Conservation (phyloP, 352 stramenopile species). For the Globisporangium irregulare region DNA sequence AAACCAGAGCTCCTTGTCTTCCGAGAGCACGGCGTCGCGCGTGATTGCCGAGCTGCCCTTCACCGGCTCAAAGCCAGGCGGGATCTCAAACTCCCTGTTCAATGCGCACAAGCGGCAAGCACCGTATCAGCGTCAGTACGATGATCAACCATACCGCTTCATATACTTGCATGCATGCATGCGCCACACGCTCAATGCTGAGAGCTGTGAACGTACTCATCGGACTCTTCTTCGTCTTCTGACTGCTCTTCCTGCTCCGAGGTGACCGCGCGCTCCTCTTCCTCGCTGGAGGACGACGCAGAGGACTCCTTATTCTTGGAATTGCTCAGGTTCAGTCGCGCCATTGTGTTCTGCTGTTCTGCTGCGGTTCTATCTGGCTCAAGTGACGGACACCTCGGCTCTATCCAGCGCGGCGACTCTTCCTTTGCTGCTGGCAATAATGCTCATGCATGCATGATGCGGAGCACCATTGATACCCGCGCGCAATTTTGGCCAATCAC, state of each 20-base stretch:
- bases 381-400: background rate
- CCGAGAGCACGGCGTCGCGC: constrained; percentile 53
- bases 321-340: constrained; percentile 62
- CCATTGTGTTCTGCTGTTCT: constrained; percentile 27
- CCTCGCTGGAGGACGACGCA: constrained; percentile 34
- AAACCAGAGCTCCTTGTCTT: constrained; percentile 86
- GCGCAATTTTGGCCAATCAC: constrained; percentile 11
- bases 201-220: constrained; percentile 34
- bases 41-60: constrained; percentile 56
- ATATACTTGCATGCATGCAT: background rate
- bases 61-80: constrained; percentile 62
- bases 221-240: constrained; percentile 48
- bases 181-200: background rate
- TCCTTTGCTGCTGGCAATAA: constrained; percentile 2
- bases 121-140: background rate
- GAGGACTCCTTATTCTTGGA: constrained; percentile 36
- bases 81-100: constrained; percentile 78
- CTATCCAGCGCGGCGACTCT: constrained; percentile 6
- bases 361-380: background rate
- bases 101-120: constrained; percentile 3
- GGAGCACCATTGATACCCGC: constrained; percentile 16
- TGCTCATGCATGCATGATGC: background rate
- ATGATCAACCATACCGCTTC: background rate
- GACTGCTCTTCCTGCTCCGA: constrained; percentile 28
- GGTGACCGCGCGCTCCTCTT: constrained; percentile 23